phyloP scores from a whole-genome alignment of 345 rosid species.

The Excoecaria agallocha region DNA sequence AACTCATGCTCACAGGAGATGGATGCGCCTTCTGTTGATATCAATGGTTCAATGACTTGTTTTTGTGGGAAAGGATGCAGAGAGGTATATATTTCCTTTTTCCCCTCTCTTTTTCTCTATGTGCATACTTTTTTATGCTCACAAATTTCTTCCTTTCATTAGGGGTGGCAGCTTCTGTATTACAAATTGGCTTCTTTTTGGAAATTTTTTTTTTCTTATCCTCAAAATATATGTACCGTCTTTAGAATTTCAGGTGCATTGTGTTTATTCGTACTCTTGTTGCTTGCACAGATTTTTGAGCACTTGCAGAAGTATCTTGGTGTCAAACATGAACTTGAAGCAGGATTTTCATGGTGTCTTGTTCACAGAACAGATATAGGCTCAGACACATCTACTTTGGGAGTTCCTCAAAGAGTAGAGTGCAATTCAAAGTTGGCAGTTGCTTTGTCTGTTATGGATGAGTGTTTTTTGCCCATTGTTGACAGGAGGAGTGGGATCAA shows the following conservation, averaged over 20 bases:
- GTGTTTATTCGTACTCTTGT: background rate
- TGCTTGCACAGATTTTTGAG: conserved; percentile 27
- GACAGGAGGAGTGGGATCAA: conserved; percentile 37
- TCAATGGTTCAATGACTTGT: conserved; percentile 26
- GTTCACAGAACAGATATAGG: conserved; percentile 25
- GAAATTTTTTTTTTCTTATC: background rate
- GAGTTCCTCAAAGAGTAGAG: conserved; percentile 32
- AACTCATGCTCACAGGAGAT: conserved; percentile 30
- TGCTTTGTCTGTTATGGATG: conserved; percentile 37
- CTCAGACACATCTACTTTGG: conserved; percentile 14
- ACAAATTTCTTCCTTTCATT: background rate
- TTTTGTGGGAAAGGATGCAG: conserved; percentile 32
- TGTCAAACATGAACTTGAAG: conserved; percentile 31
- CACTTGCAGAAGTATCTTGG: conserved; percentile 34
- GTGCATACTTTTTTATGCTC: background rate
- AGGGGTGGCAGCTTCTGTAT: background rate
- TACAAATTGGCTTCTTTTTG: background rate
- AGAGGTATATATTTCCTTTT: conserved; percentile 23
- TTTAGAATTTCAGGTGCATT: background rate
- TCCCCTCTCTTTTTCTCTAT: background rate
- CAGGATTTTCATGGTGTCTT: conserved; percentile 36
- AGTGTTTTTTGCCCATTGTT: conserved; percentile 36
- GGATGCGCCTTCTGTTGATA: conserved; percentile 42
- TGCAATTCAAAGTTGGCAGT: conserved; percentile 35
- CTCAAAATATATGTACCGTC: background rate